Percentiles rank a stretch among this genome's conserved stretches.
Evolutionary conservation across 495 filamentous ascomycete genomes (phyloP).

Genomic region (Neurospora sp.): DNA sequence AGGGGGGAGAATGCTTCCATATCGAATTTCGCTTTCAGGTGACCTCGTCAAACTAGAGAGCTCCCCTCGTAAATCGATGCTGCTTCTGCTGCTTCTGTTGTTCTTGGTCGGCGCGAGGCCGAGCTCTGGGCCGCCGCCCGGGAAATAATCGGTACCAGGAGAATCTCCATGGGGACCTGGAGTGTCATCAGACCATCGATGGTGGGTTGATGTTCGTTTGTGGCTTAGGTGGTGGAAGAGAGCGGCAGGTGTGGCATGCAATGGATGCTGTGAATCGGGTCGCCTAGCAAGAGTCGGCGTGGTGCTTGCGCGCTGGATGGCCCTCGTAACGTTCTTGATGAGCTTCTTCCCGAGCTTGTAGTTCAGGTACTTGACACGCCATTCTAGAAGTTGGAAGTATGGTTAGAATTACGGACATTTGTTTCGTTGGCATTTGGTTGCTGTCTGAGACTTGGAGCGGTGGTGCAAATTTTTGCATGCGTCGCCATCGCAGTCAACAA

Average conservation of each 20-base stretch:
- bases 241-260: slow-evolving; percentile 11
- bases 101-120: not conserved
- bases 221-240: slow-evolving; percentile 1
- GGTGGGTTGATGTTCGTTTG: not conserved
- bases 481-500: not conserved
- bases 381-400: slow-evolving; percentile 41
- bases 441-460: not conserved
- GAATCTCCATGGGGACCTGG: not conserved
- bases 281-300: slow-evolving; percentile 32
- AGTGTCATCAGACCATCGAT: not conserved
- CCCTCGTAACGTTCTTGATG: slow-evolving; percentile 67
- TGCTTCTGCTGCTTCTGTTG: not conserved
- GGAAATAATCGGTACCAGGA: not conserved
- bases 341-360: slow-evolving; percentile 93
- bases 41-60: slow-evolving; percentile 24
- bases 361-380: slow-evolving; percentile 83
- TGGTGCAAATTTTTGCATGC: not conserved
- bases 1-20: slow-evolving; percentile 67
- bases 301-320: slow-evolving; percentile 52
- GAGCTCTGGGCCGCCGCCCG: not conserved
- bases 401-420: not conserved
- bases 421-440: not conserved
- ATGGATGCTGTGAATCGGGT: slow-evolving; percentile 8
- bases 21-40: slow-evolving; percentile 32
- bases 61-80: slow-evolving; percentile 13